phyloP scores from a whole-genome alignment of 148 eudicot species.

The Amaranthus palmeri region DNA sequence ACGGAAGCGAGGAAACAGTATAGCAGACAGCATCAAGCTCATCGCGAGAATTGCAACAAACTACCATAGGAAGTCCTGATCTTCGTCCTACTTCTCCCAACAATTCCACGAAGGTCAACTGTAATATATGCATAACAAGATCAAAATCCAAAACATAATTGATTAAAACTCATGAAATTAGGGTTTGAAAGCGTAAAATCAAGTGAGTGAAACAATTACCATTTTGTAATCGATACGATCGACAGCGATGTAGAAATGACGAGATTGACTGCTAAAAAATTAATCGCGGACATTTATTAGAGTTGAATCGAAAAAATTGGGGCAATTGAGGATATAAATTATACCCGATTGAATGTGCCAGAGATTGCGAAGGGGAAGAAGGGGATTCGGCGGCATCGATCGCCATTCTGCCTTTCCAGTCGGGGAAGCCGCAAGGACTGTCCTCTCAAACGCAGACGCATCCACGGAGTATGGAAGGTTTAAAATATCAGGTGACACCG shows the following conservation, averaged over 20 bases:
- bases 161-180: not conserved
- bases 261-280: slow-evolving; percentile 43
- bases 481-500: too few relatives aligned
- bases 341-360: slow-evolving; percentile 31
- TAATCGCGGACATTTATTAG: too few relatives aligned
- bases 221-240: slow-evolving; percentile 74
- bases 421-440: not conserved
- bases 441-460: not conserved
- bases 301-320: not conserved
- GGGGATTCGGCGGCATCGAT: slow-evolving; percentile 38
- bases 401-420: slow-evolving; percentile 25
- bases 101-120: slow-evolving; percentile 88
- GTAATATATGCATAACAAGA: slow-evolving; percentile 5
- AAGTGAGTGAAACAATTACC: slow-evolving; percentile 31
- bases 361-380: slow-evolving; percentile 42
- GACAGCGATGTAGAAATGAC: slow-evolving; percentile 95
- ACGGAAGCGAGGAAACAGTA: slow-evolving; percentile 52
- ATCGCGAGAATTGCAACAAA: slow-evolving; percentile 82
- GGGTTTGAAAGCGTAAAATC: slow-evolving; percentile 8
- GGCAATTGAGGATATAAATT: not conserved
- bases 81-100: slow-evolving; percentile 67
- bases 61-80: slow-evolving; percentile 64
- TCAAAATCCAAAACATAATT: not conserved
- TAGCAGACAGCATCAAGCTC: slow-evolving; percentile 83
- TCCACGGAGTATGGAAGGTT: not conserved